These are phyloP conservation scores for Ogataea minuta DNA, from an alignment of 805 yeast genomes.

Conservation along the genomic window DNA sequence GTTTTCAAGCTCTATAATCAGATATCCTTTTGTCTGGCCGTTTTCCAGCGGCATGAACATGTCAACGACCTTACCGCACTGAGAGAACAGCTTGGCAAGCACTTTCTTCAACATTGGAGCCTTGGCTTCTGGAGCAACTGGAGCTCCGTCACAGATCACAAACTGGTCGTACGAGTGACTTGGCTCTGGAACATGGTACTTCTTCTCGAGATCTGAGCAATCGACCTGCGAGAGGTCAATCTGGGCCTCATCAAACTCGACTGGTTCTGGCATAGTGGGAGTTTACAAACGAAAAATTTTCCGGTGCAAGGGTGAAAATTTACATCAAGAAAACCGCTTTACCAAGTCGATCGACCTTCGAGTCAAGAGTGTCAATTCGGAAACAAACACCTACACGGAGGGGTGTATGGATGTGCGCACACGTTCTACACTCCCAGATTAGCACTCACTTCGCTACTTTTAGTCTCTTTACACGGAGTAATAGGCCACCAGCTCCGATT, in stretches of 20 bases:
- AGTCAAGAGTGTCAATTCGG: too few relatives aligned
- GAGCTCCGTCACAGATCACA: slow-evolving; percentile 92
- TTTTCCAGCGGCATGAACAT: slow-evolving; percentile 78
- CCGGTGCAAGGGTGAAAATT: too few relatives aligned
- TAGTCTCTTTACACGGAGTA: too few relatives aligned
- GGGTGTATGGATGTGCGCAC: too few relatives aligned
- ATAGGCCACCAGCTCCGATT: too few relatives aligned
- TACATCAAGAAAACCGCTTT: slow-evolving; percentile 3
- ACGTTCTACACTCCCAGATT: too few relatives aligned
- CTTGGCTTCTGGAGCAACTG: slow-evolving; percentile 89
- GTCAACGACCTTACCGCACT: slow-evolving; percentile 77
- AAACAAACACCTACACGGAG: too few relatives aligned
- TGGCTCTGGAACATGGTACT: slow-evolving; percentile 58
- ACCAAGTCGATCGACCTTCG: background rate
- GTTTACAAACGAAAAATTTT: background rate
- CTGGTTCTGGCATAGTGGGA: slow-evolving; percentile 23
- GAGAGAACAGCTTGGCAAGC: slow-evolving; percentile 71
- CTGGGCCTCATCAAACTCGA: slow-evolving; percentile 31
- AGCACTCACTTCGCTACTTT: too few relatives aligned
- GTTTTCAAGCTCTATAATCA: slow-evolving; percentile 77
- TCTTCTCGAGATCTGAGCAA: slow-evolving; percentile 80
- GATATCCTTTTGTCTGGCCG: slow-evolving; percentile 81
- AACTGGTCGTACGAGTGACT: slow-evolving; percentile 68
- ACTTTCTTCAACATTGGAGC: slow-evolving; percentile 82
- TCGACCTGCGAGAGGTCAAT: slow-evolving; percentile 63